Evolutionary conservation across 768 basidiomycete species (phyloP).

Genomic region (Collybia sp.): DNA sequence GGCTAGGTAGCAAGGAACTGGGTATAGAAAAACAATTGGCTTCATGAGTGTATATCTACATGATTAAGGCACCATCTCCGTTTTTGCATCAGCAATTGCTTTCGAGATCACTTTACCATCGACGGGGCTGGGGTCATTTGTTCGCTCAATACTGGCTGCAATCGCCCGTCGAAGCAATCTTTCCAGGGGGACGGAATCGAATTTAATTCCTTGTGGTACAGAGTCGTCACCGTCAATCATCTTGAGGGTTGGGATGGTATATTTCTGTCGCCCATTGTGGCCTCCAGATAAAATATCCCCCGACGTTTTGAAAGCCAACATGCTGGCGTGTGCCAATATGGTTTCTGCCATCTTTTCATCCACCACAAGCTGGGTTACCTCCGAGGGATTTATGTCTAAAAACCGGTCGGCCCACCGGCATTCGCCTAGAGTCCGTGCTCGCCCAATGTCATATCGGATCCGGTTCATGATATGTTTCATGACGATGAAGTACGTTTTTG

Average conservation of each 20-base stretch:
- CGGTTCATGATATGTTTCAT: constrained; percentile 29
- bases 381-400: constrained; percentile 9
- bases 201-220: constrained; percentile 3
- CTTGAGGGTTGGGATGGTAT: constrained; percentile 7
- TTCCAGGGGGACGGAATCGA: constrained; percentile 6
- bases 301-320: background rate
- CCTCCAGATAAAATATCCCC: background rate
- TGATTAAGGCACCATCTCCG: background rate
- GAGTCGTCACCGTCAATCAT: constrained; percentile 11
- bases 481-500: constrained; percentile 34
- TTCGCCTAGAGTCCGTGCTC: constrained; percentile 2
- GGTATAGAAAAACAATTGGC: too few species aligned
- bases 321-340: constrained; percentile 4
- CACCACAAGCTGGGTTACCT: background rate
- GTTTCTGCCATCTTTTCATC: constrained; percentile 5
- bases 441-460: constrained; percentile 16
- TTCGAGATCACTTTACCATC: background rate
- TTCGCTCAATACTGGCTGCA: constrained; percentile 1
- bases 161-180: constrained; percentile 10
- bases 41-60: too few species aligned
- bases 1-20: too few species aligned
- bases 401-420: constrained; percentile 22
- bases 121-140: too few species aligned
- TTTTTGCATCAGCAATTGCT: background rate
- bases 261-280: background rate